Percentiles rank a stretch among this genome's conserved stretches.
Evolutionary conservation across 305 asterid genomes (phyloP).

Genomic region (Petunia hybrid): DNA sequence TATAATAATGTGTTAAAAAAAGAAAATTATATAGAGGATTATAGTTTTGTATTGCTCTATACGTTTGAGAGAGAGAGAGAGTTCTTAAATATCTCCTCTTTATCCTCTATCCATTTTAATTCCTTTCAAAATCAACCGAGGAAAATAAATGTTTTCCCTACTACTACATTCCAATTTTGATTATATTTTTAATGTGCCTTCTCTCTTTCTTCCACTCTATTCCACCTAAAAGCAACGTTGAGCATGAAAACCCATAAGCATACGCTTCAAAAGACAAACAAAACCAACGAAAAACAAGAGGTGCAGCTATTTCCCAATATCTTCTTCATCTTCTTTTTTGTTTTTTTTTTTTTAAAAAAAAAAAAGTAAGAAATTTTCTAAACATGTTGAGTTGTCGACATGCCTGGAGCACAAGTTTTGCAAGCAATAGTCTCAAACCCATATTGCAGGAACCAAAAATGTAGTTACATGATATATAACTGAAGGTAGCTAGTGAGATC

Average conservation of each 20-base stretch:
- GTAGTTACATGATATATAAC: too few species aligned
- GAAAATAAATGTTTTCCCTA: not conserved
- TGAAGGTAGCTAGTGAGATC: too few species aligned
- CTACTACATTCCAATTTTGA: not conserved
- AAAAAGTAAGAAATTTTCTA: not conserved
- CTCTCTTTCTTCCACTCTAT: conserved; percentile 17
- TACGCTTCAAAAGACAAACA: not conserved
- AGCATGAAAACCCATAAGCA: conserved; percentile 31
- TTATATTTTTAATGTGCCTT: conserved; percentile 17
- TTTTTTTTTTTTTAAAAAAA: too few species aligned
- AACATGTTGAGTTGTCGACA: conserved; percentile 28
- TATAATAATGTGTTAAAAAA: not conserved
- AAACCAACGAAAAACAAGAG: conserved; percentile 27
- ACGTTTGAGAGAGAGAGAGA: not conserved
- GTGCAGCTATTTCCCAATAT: conserved; percentile 30
- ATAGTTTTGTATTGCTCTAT: not conserved
- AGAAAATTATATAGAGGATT: not conserved
- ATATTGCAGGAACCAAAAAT: not conserved
- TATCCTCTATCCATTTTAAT: conserved; percentile 19
- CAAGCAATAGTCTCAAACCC: conserved; percentile 11
- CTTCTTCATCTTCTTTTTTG: not conserved
- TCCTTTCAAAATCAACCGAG: not conserved
- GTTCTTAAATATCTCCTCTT: not conserved
- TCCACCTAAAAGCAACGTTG: conserved; percentile 9
- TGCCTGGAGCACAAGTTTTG: not conserved